These are phyloP conservation scores for Vitis rotundifolia DNA, from an alignment of 164 flowering plant genomes.

Conservation along the genomic window DNA sequence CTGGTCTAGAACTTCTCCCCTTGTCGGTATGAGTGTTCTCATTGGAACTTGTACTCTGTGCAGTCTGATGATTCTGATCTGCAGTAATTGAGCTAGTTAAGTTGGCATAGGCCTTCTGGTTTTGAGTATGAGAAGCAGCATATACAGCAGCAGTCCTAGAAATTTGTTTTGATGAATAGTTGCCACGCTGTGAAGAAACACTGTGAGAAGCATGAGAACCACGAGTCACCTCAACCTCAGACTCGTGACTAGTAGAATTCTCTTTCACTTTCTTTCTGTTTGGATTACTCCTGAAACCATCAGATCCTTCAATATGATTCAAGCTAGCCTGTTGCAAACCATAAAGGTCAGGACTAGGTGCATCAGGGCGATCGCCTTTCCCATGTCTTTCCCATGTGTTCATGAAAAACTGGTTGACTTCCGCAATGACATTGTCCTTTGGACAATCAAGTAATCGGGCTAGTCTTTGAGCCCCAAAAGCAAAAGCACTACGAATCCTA, in stretches of 20 bases:
- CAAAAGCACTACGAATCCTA: slow-evolving; percentile 97
- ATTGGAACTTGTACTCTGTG: slow-evolving; percentile 30
- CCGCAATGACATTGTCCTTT: slow-evolving; percentile 54
- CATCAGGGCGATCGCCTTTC: slow-evolving; percentile 89
- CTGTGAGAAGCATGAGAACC: slow-evolving; percentile 8
- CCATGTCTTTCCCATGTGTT: slow-evolving; percentile 99
- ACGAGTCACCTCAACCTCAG: slow-evolving; percentile 31
- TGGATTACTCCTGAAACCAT: slow-evolving; percentile 26
- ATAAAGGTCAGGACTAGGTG: slow-evolving; percentile 47
- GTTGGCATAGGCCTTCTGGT: slow-evolving; percentile 41
- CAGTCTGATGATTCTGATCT: slow-evolving; percentile 32
- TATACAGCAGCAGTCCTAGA: slow-evolving; percentile 34
- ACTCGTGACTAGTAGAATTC: slow-evolving; percentile 25
- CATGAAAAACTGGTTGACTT: slow-evolving; percentile 84
- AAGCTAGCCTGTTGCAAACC: slow-evolving; percentile 30
- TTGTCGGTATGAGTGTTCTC: slow-evolving; percentile 33
- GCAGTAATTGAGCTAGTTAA: slow-evolving; percentile 32
- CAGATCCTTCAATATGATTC: slow-evolving; percentile 36
- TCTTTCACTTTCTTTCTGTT: slow-evolving; percentile 31
- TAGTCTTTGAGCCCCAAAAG: slow-evolving; percentile 87
- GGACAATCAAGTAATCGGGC: slow-evolving; percentile 87
- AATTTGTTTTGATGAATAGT: slow-evolving; percentile 21
- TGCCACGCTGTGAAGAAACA: slow-evolving; percentile 7
- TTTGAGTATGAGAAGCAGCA: slow-evolving; percentile 41
- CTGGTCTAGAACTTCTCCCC: slow-evolving; percentile 36